A percentile compares a stretch with the other conserved stretches of the same genome.
Conservation (phyloP, 129 eudicot genomes). For the Helianthus annuus region DNA sequence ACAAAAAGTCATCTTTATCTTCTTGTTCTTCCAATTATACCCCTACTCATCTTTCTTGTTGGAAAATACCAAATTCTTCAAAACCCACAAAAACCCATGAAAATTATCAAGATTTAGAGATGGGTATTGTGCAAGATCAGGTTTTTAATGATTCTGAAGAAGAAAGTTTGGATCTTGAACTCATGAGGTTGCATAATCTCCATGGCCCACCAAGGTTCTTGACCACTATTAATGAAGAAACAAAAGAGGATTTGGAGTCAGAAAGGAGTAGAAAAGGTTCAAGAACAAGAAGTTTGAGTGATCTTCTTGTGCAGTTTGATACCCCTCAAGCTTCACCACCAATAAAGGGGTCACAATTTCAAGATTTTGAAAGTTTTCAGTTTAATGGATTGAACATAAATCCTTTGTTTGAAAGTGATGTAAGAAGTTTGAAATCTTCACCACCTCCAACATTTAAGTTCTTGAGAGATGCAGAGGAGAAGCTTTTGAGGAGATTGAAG, state of each 20-base stretch:
- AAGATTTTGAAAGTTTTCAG: slow-evolving; percentile 28
- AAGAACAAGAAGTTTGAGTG: slow-evolving; percentile 80
- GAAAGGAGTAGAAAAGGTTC: slow-evolving; percentile 74
- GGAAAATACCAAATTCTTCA: slow-evolving; percentile 45
- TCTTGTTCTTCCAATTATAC: slow-evolving; percentile 31
- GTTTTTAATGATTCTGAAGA: slow-evolving; percentile 41
- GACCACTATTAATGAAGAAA: slow-evolving; percentile 86
- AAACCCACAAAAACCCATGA: slow-evolving; percentile 35
- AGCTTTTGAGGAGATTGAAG: slow-evolving; percentile 48
- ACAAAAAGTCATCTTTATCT: slow-evolving; percentile 26
- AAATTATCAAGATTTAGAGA: slow-evolving; percentile 47
- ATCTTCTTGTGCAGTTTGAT: slow-evolving; percentile 42
- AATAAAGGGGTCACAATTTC: slow-evolving; percentile 17
- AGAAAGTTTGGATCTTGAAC: slow-evolving; percentile 70
- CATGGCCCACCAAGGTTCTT: slow-evolving; percentile 92
- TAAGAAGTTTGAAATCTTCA: slow-evolving; percentile 56
- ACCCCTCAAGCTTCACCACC: slow-evolving; percentile 43
- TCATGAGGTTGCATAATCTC: slow-evolving; percentile 88
- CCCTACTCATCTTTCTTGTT: slow-evolving; percentile 48
- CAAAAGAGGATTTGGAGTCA: slow-evolving; percentile 85
- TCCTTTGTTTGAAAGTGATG: slow-evolving; percentile 61
- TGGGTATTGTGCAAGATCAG: slow-evolving; percentile 39
- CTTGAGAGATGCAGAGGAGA: slow-evolving; percentile 88
- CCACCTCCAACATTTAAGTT: slow-evolving; percentile 95
- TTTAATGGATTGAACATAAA: slow-evolving; percentile 52